Evolutionary conservation across 208 protist genomes (phyloP).

Genomic region (Leishmania major): DNA sequence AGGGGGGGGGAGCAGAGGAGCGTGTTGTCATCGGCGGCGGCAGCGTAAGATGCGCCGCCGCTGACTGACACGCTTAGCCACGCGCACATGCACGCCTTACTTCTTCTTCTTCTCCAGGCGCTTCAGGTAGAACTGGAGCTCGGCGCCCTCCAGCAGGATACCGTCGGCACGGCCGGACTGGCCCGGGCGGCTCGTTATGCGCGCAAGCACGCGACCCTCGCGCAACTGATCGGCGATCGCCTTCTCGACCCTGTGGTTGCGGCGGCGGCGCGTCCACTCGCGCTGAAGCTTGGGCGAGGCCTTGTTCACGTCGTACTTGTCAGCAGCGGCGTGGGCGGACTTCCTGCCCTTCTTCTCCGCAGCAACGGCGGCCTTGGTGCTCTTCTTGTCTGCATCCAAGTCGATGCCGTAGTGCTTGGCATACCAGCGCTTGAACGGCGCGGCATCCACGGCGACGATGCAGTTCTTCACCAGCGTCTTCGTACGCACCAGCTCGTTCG

Average conservation of each 20-base stretch:
- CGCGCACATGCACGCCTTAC: constrained; percentile 26
- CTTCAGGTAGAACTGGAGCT: constrained; percentile 99
- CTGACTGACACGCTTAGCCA: not conserved
- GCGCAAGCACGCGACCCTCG: constrained; percentile 94
- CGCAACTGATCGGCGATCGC: constrained; percentile 92
- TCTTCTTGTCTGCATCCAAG: constrained; percentile 93
- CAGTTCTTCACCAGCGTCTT: constrained; percentile 99
- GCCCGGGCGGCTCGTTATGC: constrained; percentile 98
- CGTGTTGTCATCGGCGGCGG: not conserved
- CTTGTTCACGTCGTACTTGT: constrained; percentile 84
- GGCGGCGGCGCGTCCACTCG: constrained; percentile 70
- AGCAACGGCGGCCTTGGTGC: constrained; percentile 22
- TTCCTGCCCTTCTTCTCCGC: constrained; percentile 67
- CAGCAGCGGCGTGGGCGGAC: constrained; percentile 45
- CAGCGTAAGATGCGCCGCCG: not conserved
- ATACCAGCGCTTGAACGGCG: constrained; percentile 99
- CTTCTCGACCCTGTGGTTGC: constrained; percentile 87
- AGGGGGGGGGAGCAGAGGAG: not conserved
- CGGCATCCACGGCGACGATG: constrained; percentile 97
- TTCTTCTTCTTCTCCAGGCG: constrained; percentile 99
- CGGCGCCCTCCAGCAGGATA: constrained; percentile 99
- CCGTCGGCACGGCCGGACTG: constrained; percentile 98
- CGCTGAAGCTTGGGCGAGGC: constrained; percentile 72
- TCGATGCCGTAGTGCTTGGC: constrained; percentile 97
- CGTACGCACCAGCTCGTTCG: constrained; percentile 99